Base-by-base conservation (phyloP, 2,329 filamentous ascomycete genomes). In the Stagonosporopsis cucurbitacearum region DNA sequence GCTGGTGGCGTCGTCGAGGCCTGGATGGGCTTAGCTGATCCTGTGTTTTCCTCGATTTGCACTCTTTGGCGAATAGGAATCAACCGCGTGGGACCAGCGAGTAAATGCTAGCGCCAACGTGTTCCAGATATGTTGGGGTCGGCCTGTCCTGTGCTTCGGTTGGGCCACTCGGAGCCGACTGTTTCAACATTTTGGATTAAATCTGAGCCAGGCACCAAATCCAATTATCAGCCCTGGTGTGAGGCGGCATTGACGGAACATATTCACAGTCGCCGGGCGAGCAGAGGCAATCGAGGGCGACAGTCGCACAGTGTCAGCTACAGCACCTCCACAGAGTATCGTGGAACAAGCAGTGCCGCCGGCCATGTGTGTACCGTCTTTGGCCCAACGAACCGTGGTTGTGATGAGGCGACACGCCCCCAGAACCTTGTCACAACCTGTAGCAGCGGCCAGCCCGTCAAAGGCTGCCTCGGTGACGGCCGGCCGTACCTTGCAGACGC, bases 81-180 rank as follows among this genome's bases (percentile, higher is more conserved):
- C 17, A 17, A 40, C 35, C 20, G 57, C 57, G 52, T 50, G 47
- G 55, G 40, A 25, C 50, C 50, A 50, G 50, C 48, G 47, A 57
- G 48, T 28, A 37, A 47, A 51, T 50, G 43, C 47, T 50, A 51
- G 53, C 64, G 65, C 66, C 63, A 62, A 59, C 56, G 60, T 61
- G 66, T 70, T 67, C 58, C 65, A 69, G 63, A 56, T 65, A 63
- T 57, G 53, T 55, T 52, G 62, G 63, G 58, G 52, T 61, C 62
- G 51, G 50, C 50, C 52, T 44, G 51, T 59, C 52, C 58, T 54
- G 55, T 57, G 28, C 50, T 33, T 33, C 55, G 40, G 57, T 59
- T 62, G 59, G 57, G 54, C 49, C 49, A 60, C 52, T 55, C 40
- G 60, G 59, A 56, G 55, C 46, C 46, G 63, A 57, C 50, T 49